These are phyloP conservation scores for Stylosanthes scabra DNA, from an alignment of 331 rosid genomes.

Conservation along the genomic window DNA sequence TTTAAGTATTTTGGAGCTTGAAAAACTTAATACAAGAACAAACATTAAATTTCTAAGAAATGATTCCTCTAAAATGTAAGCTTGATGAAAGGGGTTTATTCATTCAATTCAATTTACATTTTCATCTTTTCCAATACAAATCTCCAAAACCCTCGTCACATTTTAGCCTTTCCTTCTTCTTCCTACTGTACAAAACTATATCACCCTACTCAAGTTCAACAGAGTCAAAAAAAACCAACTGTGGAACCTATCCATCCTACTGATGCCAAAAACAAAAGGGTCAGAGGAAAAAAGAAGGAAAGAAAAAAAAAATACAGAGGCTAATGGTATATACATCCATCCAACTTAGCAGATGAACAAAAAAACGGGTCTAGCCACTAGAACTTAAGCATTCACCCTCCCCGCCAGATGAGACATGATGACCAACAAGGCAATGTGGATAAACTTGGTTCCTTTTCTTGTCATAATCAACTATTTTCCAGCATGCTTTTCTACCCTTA, in stretches of 20 bases:
- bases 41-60: not conserved
- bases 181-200: conserved; percentile 18
- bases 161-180: conserved; percentile 6
- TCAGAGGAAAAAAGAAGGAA: no score
- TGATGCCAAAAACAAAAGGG: not conserved
- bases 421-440: conserved; percentile 41
- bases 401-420: conserved; percentile 16
- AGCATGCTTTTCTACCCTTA: conserved; percentile 37
- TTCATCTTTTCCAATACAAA: conserved; percentile 21
- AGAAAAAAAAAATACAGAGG: conserved; percentile 7
- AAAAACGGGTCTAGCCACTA: conserved; percentile 22
- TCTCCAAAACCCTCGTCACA: conserved; percentile 15
- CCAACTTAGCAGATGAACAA: not conserved
- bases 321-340: conserved; percentile 33
- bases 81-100: conserved; percentile 26
- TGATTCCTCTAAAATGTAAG: not conserved
- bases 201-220: conserved; percentile 22
- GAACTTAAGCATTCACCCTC: conserved; percentile 28
- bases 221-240: not conserved
- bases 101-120: conserved; percentile 32
- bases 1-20: no score
- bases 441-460: conserved; percentile 28
- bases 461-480: conserved; percentile 39
- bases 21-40: not conserved
- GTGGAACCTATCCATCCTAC: conserved; percentile 39